Conservation (phyloP, 2,329 filamentous ascomycete species). For the Coniosporium tulheliwenetii region DNA sequence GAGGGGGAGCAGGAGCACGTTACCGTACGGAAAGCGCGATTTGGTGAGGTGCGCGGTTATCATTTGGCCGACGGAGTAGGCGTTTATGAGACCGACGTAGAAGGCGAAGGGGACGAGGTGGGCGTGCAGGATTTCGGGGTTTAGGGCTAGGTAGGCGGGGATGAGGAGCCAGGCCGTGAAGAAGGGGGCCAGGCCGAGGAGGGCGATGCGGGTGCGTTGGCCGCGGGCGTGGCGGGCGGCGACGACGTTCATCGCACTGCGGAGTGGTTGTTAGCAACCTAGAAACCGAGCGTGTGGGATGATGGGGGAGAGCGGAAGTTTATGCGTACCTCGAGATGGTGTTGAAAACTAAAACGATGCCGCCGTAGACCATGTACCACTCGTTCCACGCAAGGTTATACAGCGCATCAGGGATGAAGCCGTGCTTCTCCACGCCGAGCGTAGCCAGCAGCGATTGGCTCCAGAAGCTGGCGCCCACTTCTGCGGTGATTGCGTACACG, state of each 20-base stretch:
- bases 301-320: not conserved
- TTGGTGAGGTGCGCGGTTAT: constrained; percentile 89
- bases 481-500: constrained; percentile 72
- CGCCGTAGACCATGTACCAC: constrained; percentile 83
- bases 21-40: constrained; percentile 76
- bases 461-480: constrained; percentile 89
- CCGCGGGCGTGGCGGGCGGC: constrained; percentile 58
- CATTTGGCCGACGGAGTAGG: constrained; percentile 89
- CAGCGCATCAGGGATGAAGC: constrained; percentile 50
- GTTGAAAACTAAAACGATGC: constrained; percentile 69
- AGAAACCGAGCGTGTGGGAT: not conserved
- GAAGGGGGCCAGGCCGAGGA: constrained; percentile 74
- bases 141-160: constrained; percentile 63
- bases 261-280: not conserved
- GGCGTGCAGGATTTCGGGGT: constrained; percentile 65
- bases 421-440: constrained; percentile 48
- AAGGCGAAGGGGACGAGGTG: constrained; percentile 82
- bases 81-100: constrained; percentile 80
- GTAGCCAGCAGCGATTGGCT: constrained; percentile 63
- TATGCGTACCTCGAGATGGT: constrained; percentile 47
- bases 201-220: constrained; percentile 55
- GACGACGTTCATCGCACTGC: constrained; percentile 67
- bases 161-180: constrained; percentile 64
- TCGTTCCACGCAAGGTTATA: constrained; percentile 78
- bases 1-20: constrained; percentile 68